Base-by-base conservation (phyloP, 257 asterid genomes). In the Petunia axillaris region DNA sequence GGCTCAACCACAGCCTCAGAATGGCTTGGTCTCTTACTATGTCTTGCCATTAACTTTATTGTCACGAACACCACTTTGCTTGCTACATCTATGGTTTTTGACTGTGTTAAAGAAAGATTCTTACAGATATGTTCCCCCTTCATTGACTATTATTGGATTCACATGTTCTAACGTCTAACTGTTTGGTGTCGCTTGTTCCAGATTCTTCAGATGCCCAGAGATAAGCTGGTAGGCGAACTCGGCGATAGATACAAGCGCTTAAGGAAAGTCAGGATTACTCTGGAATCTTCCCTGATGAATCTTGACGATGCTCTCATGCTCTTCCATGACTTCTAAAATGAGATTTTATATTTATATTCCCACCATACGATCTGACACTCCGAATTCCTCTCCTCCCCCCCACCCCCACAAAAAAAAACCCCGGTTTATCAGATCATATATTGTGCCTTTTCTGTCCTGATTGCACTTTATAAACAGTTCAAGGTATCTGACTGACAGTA, bases 261-360 rank as follows among this genome's bases (percentile, higher is more conserved):
- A 79, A 53, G 43, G 62, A 89, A 82, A 80, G 84, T 82, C 16
- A 84, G 87, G 81, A 70, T 83, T 46, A 82, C 86, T 53, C 85
- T 94, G 82, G 98, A 91, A 85, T 82, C 93, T 16, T 89, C 94
- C 48, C 82, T 91, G 78, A 78, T 91, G 85, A 86, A 89, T 75
- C 89, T 96, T 54, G 99, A 92, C 66, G 98, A 91, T 57, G 89
- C 87, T 43, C 67, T 91, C 77, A 53, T 94, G 90, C 85, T 92
- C 80, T 96, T 96, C 86, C 89, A 89, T 79, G 86, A 87, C 87
- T 90, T 89, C 85, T 91, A 86, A 70, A 75, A 48, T 1, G 13
- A 73, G 41, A 35, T 15, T 6, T 39, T 64, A 39, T 15, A 25
- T 25, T 43, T 46, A 25, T 54, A 46, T 70, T 40, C 59, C n/a